phyloP scores from a whole-genome alignment of 257 asterid genomes.

The Solanum tarapatanum region DNA sequence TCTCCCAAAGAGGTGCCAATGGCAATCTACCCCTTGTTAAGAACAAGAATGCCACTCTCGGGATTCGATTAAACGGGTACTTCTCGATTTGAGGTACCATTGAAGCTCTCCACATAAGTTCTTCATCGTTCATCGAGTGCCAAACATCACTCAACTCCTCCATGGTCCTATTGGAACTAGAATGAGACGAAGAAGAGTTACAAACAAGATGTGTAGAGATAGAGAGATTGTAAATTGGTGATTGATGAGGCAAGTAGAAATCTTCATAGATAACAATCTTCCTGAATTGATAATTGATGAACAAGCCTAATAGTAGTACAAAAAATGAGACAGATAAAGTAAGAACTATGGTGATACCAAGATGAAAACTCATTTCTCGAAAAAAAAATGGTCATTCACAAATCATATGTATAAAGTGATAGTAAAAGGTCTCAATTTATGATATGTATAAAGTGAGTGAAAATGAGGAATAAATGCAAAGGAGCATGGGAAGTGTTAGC shows the following conservation, averaged over 20 bases:
- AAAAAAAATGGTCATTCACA: slow-evolving; percentile 6
- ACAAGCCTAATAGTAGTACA: slow-evolving; percentile 30
- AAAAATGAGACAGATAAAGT: slow-evolving; percentile 32
- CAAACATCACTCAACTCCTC: slow-evolving; percentile 8
- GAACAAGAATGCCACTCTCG: slow-evolving; percentile 71
- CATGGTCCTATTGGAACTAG: not conserved
- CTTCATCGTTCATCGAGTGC: slow-evolving; percentile 53
- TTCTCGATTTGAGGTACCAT: slow-evolving; percentile 34
- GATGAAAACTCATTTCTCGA: slow-evolving; percentile 32
- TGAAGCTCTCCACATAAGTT: slow-evolving; percentile 62
- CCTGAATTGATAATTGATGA: slow-evolving; percentile 44
- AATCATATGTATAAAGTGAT: not conserved
- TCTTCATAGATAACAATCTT: slow-evolving; percentile 42
- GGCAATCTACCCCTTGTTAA: slow-evolving; percentile 46
- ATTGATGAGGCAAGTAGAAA: slow-evolving; percentile 23
- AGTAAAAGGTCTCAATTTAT: not conserved
- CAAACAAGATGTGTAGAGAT: slow-evolving; percentile 8
- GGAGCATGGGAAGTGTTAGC: not conserved
- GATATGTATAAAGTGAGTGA: not conserved
- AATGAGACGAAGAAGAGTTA: not conserved
- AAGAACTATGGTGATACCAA: slow-evolving; percentile 37
- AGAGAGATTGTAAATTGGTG: slow-evolving; percentile 21
- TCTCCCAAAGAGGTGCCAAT: slow-evolving; percentile 63
- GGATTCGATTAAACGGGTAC: slow-evolving; percentile 35
- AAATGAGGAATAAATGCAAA: not conserved